A percentile compares a stretch with the other conserved stretches of the same genome.
Evolutionary conservation across 495 filamentous ascomycete species (phyloP).

Genomic region (Terfezia boudieri): DNA sequence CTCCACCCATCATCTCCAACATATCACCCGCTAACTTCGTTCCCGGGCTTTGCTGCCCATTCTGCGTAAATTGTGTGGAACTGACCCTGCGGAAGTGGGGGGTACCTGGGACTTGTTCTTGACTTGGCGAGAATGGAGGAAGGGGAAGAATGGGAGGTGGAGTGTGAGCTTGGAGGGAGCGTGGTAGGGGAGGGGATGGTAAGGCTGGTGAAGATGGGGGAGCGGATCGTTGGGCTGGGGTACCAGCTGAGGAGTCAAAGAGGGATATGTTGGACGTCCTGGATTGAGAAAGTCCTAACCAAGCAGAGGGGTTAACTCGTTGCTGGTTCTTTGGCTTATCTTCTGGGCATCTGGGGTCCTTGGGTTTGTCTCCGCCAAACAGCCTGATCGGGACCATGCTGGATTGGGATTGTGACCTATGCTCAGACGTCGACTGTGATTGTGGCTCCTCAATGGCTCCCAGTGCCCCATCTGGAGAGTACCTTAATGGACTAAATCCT

Average conservation of each 20-base stretch:
- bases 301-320: neutral
- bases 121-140: no score
- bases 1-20: neutral
- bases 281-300: neutral
- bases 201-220: neutral
- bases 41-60: neutral
- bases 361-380: no score
- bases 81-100: no score
- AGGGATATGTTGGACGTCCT: neutral
- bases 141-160: no score
- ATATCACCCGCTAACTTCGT: neutral
- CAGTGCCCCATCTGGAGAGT: neutral
- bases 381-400: no score
- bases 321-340: no score
- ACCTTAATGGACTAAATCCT: neutral
- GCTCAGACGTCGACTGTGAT: no score
- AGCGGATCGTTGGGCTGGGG: neutral
- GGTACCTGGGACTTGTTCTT: no score
- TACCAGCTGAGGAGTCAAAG: neutral
- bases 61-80: neutral
- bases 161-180: no score
- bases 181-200: neutral
- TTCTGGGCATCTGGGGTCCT: no score
- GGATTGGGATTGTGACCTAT: no score
- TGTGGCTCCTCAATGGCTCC: no score